Conservation (phyloP, 257 asterid species). For the Scutellaria baicalensis region DNA sequence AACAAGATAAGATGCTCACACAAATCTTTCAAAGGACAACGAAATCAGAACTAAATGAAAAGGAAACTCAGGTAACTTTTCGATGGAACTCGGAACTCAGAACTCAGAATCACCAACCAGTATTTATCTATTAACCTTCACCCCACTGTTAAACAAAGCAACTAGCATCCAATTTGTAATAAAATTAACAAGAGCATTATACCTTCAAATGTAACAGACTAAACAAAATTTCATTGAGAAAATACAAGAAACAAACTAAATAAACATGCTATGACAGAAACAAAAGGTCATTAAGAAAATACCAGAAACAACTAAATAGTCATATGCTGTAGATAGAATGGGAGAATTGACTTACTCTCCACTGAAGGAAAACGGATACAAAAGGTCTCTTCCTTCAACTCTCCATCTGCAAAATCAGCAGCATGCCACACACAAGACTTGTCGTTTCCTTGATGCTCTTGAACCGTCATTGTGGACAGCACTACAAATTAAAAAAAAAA, state of each 20-base stretch:
- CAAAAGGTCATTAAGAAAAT: not conserved
- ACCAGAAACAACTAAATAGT: not conserved
- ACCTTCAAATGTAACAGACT: not conserved
- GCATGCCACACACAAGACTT: conserved; percentile 93
- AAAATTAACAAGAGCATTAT: not conserved
- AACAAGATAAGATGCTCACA: not conserved
- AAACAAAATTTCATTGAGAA: too few relatives aligned
- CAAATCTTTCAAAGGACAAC: not conserved
- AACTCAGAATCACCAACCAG: not conserved
- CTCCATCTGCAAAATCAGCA: conserved; percentile 81
- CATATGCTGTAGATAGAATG: not conserved
- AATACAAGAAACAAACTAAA: too few relatives aligned
- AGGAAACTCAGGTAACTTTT: not conserved
- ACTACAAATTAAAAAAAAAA: conserved; percentile 29
- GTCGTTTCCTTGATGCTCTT: conserved; percentile 82
- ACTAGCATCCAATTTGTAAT: not conserved
- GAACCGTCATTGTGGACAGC: conserved; percentile 50
- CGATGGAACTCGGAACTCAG: not conserved
- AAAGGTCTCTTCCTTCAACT: conserved; percentile 74
- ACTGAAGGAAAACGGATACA: conserved; percentile 66
- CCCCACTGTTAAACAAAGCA: not conserved
- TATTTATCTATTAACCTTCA: not conserved
- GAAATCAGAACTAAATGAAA: not conserved
- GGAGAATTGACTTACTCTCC: conserved; percentile 51
- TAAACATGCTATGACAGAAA: too few relatives aligned